A percentile compares a stretch with the other conserved stretches of the same genome.
Evolutionary conservation across 768 basidiomycete genomes (phyloP).

Genomic region (Mycena chlorophos): DNA sequence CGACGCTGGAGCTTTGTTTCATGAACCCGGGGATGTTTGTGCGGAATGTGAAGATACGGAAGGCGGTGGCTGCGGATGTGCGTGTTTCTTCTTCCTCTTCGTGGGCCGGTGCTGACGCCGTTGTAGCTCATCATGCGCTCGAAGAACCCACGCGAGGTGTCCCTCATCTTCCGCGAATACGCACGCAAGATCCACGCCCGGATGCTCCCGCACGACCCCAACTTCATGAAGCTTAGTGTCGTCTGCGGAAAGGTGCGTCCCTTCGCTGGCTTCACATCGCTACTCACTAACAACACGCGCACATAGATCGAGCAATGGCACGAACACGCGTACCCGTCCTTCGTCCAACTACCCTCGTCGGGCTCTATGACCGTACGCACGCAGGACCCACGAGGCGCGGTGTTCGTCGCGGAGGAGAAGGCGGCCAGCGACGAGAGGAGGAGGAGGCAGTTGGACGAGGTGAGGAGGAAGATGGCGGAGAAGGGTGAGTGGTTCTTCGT

Average conservation of each 20-base stretch:
- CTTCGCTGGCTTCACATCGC: slow-evolving; percentile 14
- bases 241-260: slow-evolving; percentile 75
- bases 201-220: slow-evolving; percentile 79
- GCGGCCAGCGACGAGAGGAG: slow-evolving; percentile 37
- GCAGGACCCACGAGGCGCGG: slow-evolving; percentile 55
- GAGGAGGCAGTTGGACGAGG: slow-evolving; percentile 32
- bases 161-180: slow-evolving; percentile 82
- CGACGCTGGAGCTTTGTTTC: slow-evolving; percentile 88
- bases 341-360: slow-evolving; percentile 46
- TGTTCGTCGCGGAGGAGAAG: slow-evolving; percentile 48
- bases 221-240: slow-evolving; percentile 78
- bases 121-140: slow-evolving; percentile 85
- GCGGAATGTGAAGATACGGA: slow-evolving; percentile 91
- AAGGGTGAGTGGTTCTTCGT: background rate
- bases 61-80: slow-evolving; percentile 83
- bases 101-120: background rate
- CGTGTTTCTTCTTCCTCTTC: slow-evolving; percentile 26
- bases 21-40: slow-evolving; percentile 89
- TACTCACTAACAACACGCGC: slow-evolving; percentile 8
- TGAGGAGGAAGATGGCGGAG: slow-evolving; percentile 6
- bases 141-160: slow-evolving; percentile 89
- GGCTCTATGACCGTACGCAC: slow-evolving; percentile 40
- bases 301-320: slow-evolving; percentile 88
- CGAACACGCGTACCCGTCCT: slow-evolving; percentile 92
- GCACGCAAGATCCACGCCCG: slow-evolving; percentile 82